phyloP scores from a whole-genome alignment of 176 grass and related monocot species.

The Musa troglodytarum region DNA sequence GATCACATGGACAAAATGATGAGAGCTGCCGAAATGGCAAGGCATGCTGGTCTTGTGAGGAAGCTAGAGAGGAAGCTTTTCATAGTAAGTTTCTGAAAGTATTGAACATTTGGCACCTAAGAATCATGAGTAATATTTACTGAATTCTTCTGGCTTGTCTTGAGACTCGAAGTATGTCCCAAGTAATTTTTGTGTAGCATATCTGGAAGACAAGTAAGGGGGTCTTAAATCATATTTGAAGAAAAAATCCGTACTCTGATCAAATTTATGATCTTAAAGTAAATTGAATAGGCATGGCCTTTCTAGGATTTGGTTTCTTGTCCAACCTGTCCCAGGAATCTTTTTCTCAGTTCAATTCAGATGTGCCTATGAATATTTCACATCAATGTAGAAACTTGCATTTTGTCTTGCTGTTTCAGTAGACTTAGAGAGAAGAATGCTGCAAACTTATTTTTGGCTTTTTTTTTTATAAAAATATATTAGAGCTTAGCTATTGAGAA shows the following conservation, averaged over 20 bases:
- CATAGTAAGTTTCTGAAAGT: not conserved
- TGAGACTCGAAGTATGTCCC: too few relatives aligned
- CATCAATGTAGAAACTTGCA: too few relatives aligned
- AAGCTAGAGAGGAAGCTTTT: conserved; percentile 22
- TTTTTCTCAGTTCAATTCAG: not conserved
- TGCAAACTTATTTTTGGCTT: too few relatives aligned
- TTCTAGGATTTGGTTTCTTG: not conserved
- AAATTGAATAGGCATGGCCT: not conserved
- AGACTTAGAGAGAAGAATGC: too few relatives aligned
- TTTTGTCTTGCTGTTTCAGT: too few relatives aligned
- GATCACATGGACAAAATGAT: conserved; percentile 14
- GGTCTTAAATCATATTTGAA: not conserved
- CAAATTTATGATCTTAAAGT: not conserved
- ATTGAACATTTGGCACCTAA: conserved; percentile 13
- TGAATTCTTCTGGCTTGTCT: not conserved
- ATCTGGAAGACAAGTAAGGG: not conserved
- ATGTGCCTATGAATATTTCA: not conserved
- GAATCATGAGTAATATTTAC: not conserved
- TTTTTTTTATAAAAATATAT: too few relatives aligned
- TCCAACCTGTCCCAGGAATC: not conserved
- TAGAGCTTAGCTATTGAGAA: too few relatives aligned
- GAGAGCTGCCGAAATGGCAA: conserved; percentile 19
- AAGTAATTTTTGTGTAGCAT: not conserved
- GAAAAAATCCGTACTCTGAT: too few relatives aligned
- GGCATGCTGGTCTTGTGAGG: conserved; percentile 12